Evolutionary conservation across 2,329 filamentous ascomycete species (phyloP).

Genomic region (Colletotrichum orchidophilum): DNA sequence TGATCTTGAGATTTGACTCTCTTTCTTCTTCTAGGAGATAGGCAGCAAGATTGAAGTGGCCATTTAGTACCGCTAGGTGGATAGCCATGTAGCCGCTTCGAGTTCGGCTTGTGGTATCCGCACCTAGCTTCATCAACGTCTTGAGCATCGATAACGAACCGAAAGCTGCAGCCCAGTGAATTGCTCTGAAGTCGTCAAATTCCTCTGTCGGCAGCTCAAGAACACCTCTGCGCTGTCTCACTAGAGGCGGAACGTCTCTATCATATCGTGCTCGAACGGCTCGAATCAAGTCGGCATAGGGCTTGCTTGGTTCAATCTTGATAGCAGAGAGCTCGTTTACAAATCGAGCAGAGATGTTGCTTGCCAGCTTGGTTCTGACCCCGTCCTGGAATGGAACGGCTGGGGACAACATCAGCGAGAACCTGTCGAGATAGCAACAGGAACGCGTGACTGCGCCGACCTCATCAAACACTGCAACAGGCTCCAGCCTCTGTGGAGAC

Average conservation of each 20-base stretch:
- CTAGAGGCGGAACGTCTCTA: not conserved
- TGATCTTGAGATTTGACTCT: not conserved
- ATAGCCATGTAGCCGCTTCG: constrained; percentile 6
- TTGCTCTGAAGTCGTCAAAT: constrained; percentile 4
- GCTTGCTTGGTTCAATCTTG: not conserved
- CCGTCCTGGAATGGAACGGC: not conserved
- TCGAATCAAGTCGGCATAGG: not conserved
- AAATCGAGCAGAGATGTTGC: not conserved
- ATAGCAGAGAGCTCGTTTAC: not conserved
- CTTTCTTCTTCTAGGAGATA: constrained; percentile 10
- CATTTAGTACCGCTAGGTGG: constrained; percentile 2
- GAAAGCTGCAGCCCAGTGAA: constrained; percentile 12
- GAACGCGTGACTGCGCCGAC: not conserved
- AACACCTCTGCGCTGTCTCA: not conserved
- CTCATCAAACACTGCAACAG: not conserved
- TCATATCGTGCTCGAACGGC: not conserved
- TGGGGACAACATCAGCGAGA: not conserved
- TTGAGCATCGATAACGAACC: not conserved
- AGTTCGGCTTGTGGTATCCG: not conserved
- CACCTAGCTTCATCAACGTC: not conserved
- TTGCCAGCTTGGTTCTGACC: not conserved
- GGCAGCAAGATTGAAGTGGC: not conserved
- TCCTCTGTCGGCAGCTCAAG: not conserved
- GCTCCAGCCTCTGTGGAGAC: not conserved
- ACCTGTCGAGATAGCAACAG: not conserved